A percentile compares a stretch with the other conserved stretches of the same genome.
phyloP scores from a whole-genome alignment of 148 eudicot species.

The Cornus controversa region DNA sequence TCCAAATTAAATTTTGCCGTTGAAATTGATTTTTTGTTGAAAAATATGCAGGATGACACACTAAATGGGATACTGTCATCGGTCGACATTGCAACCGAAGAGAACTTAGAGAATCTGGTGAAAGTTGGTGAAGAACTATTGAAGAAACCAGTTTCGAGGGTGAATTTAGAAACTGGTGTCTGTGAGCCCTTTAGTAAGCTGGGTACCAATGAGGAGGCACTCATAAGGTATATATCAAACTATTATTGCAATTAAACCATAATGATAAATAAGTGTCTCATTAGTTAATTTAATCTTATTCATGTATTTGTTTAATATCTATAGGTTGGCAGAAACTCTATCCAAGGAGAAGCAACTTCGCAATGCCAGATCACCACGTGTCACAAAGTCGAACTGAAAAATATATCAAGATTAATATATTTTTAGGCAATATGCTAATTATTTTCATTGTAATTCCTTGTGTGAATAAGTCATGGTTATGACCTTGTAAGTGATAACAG shows the following conservation, averaged over 20 bases:
- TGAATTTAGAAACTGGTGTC: conserved; percentile 28
- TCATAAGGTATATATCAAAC: conserved; percentile 22
- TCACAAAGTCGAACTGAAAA: not conserved
- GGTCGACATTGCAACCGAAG: conserved; percentile 37
- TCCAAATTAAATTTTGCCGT: not conserved
- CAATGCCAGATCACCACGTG: conserved; percentile 27
- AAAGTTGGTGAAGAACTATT: conserved; percentile 36
- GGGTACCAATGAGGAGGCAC: conserved; percentile 34
- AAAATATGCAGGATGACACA: conserved; percentile 35
- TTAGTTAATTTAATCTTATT: not conserved
- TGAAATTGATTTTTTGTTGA: not conserved
- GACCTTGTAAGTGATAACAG: no score
- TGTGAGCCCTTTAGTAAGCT: conserved; percentile 26
- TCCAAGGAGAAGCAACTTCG: conserved; percentile 42
- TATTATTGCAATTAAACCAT: not conserved
- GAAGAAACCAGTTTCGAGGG: conserved; percentile 33
- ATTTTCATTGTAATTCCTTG: no score
- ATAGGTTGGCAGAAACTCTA: conserved; percentile 34
- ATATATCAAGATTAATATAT: no score
- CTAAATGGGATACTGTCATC: conserved; percentile 32
- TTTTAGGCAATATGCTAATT: no score
- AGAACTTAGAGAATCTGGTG: conserved; percentile 36
- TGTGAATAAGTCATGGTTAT: no score
- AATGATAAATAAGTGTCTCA: not conserved
- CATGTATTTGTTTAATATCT: not conserved